Evolutionary conservation across 352 stramenopile species (phyloP).

Genomic region (Globisporangium megalacanthum): DNA sequence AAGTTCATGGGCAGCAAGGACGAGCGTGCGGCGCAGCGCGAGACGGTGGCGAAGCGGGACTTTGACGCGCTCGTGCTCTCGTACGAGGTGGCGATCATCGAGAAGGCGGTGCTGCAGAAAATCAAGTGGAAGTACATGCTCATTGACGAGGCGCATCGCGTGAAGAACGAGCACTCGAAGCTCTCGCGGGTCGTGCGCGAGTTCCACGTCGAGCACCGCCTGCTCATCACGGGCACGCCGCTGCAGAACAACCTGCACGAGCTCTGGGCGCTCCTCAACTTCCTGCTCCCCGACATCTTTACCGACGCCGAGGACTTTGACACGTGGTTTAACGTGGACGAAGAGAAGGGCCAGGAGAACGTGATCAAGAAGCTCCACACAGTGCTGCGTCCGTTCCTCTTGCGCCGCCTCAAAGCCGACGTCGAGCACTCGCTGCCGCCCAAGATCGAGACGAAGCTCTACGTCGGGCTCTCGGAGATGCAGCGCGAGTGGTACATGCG

Average conservation of each 20-base stretch:
- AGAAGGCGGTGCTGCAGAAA: conserved; percentile 89
- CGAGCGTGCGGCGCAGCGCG: conserved; percentile 90
- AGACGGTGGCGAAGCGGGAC: conserved; percentile 65
- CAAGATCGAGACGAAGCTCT: conserved; percentile 99
- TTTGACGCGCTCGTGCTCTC: conserved; percentile 94
- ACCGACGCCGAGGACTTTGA: conserved; percentile 97
- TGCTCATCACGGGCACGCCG: conserved; percentile 96
- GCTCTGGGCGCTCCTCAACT: conserved; percentile 99
- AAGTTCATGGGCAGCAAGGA: conserved; percentile 97
- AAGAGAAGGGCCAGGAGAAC: conserved; percentile 94
- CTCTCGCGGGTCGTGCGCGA: conserved; percentile 80
- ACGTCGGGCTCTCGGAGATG: conserved; percentile 96
- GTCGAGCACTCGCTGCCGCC: conserved; percentile 96
- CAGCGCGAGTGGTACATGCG: conserved; percentile 99
- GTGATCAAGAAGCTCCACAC: conserved; percentile 97
- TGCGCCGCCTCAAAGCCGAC: conserved; percentile 97
- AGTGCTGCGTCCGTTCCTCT: conserved; percentile 96
- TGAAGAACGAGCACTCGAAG: conserved; percentile 97
- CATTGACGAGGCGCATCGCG: conserved; percentile 98
- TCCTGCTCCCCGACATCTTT: conserved; percentile 94
- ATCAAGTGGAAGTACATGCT: conserved; percentile 97
- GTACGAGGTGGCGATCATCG: conserved; percentile 95
- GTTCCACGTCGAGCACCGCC: conserved; percentile 93
- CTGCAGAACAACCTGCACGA: conserved; percentile 99
- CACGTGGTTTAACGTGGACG: conserved; percentile 98